Evolutionary conservation across 768 basidiomycete genomes (phyloP).

Genomic region (Galerina sulciceps): DNA sequence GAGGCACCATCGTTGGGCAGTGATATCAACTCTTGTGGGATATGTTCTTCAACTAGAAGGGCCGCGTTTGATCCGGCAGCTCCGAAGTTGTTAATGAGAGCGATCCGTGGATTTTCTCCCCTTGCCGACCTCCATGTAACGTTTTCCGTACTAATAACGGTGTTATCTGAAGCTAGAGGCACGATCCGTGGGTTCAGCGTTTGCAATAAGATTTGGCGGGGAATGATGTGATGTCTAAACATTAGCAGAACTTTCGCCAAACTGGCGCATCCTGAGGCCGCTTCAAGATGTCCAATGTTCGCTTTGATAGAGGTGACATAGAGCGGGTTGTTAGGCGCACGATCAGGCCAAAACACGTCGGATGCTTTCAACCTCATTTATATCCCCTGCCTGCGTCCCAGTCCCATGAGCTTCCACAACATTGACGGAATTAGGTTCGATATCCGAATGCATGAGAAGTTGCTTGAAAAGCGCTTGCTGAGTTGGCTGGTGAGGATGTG

Average conservation of each 20-base stretch:
- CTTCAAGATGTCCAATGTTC: constrained; percentile 78
- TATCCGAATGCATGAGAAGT: constrained; percentile 47
- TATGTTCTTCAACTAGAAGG: constrained; percentile 60
- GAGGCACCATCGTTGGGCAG: constrained; percentile 16
- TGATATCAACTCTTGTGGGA: constrained; percentile 11
- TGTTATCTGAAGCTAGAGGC: constrained; percentile 49
- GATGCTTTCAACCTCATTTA: constrained; percentile 66
- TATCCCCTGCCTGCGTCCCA: constrained; percentile 74
- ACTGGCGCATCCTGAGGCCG: constrained; percentile 74
- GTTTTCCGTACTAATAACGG: constrained; percentile 46
- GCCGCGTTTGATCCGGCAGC: constrained; percentile 75
- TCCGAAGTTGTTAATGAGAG: constrained; percentile 76
- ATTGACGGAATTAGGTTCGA: constrained; percentile 51
- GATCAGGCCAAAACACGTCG: constrained; percentile 54
- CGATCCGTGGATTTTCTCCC: constrained; percentile 44
- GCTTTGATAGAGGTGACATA: constrained; percentile 73
- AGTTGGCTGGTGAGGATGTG: constrained; percentile 68
- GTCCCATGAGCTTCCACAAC: constrained; percentile 80
- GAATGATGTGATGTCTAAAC: constrained; percentile 60
- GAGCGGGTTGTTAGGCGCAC: constrained; percentile 51
- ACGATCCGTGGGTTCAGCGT: constrained; percentile 61
- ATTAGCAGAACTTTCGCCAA: constrained; percentile 75
- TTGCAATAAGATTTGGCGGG: constrained; percentile 60
- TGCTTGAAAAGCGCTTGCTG: constrained; percentile 59
- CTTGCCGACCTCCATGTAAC: constrained; percentile 46